Evolutionary conservation across 1,284 basidiomycete species (phyloP).

Genomic region (Butyriboletus regius): DNA sequence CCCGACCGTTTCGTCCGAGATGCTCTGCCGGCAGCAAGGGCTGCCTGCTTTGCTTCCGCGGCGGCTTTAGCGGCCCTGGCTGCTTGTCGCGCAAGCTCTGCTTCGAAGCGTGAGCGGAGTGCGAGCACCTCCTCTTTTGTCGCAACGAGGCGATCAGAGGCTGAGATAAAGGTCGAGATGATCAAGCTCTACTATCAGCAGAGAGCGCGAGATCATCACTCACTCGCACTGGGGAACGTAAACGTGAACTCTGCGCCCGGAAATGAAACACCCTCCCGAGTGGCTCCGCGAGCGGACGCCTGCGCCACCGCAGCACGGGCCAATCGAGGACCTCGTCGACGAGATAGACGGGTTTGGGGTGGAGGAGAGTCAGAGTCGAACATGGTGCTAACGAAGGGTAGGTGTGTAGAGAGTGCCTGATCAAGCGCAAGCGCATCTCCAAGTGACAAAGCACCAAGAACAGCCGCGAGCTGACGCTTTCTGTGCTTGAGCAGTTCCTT

Average conservation of each 20-base stretch:
- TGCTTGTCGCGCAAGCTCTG: slow-evolving; percentile 61
- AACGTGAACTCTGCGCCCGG: slow-evolving; percentile 53
- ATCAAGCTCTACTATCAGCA: slow-evolving; percentile 22
- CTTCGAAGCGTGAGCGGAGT: slow-evolving; percentile 61
- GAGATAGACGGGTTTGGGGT: slow-evolving; percentile 29
- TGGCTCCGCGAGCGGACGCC: slow-evolving; percentile 21
- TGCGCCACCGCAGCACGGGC: slow-evolving; percentile 37
- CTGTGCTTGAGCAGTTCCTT: slow-evolving; percentile 64
- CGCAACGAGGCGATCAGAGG: slow-evolving; percentile 58
- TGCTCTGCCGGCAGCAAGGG: slow-evolving; percentile 21
- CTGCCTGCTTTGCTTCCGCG: slow-evolving; percentile 38
- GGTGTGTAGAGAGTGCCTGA: slow-evolving; percentile 60
- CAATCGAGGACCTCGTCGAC: slow-evolving; percentile 38
- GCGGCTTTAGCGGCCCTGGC: slow-evolving; percentile 47
- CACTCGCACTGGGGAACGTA: slow-evolving; percentile 56
- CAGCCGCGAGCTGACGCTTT: slow-evolving; percentile 60
- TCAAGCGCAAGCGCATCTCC: slow-evolving; percentile 65
- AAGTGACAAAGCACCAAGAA: slow-evolving; percentile 56
- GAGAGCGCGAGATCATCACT: slow-evolving; percentile 39
- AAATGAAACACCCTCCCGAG: slow-evolving; percentile 34
- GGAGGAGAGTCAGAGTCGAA: slow-evolving; percentile 28
- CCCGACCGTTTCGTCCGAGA: slow-evolving; percentile 37
- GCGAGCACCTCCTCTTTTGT: slow-evolving; percentile 60
- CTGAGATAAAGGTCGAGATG: slow-evolving; percentile 36
- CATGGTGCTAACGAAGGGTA: slow-evolving; percentile 40